Conservation (phyloP, 768 basidiomycete species). For the Rhizopogon sp. region DNA sequence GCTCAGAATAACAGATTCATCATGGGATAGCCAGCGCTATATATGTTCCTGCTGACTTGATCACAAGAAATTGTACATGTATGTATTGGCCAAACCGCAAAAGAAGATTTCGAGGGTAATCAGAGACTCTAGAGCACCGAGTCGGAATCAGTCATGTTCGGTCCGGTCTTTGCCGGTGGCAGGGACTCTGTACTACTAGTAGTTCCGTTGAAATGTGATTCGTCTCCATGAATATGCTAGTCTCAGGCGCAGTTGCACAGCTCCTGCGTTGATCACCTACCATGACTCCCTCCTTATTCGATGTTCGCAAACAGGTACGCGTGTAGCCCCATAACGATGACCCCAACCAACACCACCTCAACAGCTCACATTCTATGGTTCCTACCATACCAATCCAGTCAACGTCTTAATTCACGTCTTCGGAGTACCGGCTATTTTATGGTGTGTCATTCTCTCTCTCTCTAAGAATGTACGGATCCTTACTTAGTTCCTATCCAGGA, state of each 20-base stretch:
- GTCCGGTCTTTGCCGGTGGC: neutral
- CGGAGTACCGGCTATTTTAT: constrained; percentile 80
- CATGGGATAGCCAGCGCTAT: no score
- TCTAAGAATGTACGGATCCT: constrained; percentile 7
- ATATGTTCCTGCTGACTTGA: no score
- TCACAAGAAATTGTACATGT: no score
- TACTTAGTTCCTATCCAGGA: constrained; percentile 37
- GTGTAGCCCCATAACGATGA: neutral
- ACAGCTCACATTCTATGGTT: constrained; percentile 89
- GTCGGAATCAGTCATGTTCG: neutral
- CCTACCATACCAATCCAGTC: constrained; percentile 80
- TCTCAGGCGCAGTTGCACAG: no score
- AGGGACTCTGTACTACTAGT: no score
- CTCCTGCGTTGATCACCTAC: neutral
- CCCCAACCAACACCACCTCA: neutral
- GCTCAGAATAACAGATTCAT: no score
- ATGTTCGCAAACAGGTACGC: constrained; percentile 67
- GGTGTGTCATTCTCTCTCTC: constrained; percentile 39
- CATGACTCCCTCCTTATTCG: constrained; percentile 44
- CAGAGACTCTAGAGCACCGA: no score
- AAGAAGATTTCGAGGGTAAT: neutral
- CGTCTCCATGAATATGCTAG: neutral
- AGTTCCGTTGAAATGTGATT: neutral
- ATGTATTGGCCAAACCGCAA: no score
- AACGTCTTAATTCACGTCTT: constrained; percentile 85